Conservation (phyloP, 495 filamentous ascomycete genomes). For the Penicillium flavigenum region DNA sequence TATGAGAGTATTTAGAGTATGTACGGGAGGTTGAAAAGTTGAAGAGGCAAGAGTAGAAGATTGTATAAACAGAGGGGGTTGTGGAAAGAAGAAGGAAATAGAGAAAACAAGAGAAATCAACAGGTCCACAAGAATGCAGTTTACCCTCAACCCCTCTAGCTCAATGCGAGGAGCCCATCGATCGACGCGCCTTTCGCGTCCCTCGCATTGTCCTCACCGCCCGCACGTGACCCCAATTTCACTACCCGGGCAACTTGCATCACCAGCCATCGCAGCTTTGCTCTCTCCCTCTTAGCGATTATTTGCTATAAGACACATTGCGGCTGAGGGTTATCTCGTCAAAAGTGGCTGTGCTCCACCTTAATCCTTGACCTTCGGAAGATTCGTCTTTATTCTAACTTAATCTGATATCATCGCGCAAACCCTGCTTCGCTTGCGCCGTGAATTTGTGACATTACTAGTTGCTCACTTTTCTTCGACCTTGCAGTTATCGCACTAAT, state of each 20-base stretch:
- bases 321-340: constrained; percentile 8
- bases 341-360: constrained; percentile 11
- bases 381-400: background rate
- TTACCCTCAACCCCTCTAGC: constrained; percentile 19
- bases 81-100: constrained; percentile 16
- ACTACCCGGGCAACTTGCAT: constrained; percentile 14
- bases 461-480: constrained; percentile 8
- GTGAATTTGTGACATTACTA: constrained; percentile 1
- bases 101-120: constrained; percentile 23
- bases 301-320: constrained; percentile 1
- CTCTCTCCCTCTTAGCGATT: background rate
- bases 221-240: constrained; percentile 23
- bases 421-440: constrained; percentile 1
- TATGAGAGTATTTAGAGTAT: constrained; percentile 24
- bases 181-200: constrained; percentile 31
- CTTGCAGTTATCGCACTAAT: constrained; percentile 13
- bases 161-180: constrained; percentile 27
- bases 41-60: constrained; percentile 43
- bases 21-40: constrained; percentile 17
- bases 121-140: constrained; percentile 30
- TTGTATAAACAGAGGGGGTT: constrained; percentile 77
- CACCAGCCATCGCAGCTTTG: constrained; percentile 1
- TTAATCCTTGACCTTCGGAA: background rate
- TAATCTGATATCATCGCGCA: background rate
- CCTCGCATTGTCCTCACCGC: constrained; percentile 32